Percentiles rank a stretch among this genome's conserved stretches.
Conservation (phyloP, 176 grass and related monocot genomes). For the Ananas comosus region DNA sequence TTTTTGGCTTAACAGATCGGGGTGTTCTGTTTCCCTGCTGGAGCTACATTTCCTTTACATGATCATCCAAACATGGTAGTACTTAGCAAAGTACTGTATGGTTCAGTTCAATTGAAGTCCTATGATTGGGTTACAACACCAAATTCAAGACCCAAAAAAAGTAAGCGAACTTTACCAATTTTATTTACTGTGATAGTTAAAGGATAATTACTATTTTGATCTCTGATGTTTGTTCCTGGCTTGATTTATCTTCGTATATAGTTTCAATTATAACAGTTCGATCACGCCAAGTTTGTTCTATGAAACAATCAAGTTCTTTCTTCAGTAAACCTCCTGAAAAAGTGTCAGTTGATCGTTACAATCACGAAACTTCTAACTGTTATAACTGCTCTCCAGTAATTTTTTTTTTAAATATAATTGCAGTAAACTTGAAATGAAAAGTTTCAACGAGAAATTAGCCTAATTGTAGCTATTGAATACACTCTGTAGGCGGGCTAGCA, state of each 20-base stretch:
- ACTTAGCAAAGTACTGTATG: conserved; percentile 71
- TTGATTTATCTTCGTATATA: too few species aligned
- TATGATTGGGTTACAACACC: conserved; percentile 56
- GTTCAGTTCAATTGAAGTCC: conserved; percentile 38
- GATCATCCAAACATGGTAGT: conserved; percentile 83
- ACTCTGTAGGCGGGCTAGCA: conserved; percentile 46
- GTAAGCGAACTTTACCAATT: conserved; percentile 14
- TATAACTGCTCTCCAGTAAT: too few species aligned
- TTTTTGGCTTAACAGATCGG: conserved; percentile 39
- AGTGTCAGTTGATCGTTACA: too few species aligned
- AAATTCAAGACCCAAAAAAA: conserved; percentile 11
- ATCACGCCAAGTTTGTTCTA: too few species aligned
- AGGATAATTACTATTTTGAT: neutral
- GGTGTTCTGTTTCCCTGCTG: conserved; percentile 82
- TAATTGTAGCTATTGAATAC: neutral
- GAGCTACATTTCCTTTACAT: conserved; percentile 66
- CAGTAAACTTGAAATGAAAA: neutral
- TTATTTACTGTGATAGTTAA: neutral
- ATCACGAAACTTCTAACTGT: too few species aligned
- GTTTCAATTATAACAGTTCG: too few species aligned
- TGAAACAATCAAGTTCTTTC: too few species aligned
- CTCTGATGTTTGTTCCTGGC: too few species aligned
- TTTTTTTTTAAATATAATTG: too few species aligned
- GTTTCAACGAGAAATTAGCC: neutral
- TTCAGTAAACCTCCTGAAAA: too few species aligned